Base-by-base conservation (phyloP, 148 eudicot species). In the Chenopodium berlandieri region DNA sequence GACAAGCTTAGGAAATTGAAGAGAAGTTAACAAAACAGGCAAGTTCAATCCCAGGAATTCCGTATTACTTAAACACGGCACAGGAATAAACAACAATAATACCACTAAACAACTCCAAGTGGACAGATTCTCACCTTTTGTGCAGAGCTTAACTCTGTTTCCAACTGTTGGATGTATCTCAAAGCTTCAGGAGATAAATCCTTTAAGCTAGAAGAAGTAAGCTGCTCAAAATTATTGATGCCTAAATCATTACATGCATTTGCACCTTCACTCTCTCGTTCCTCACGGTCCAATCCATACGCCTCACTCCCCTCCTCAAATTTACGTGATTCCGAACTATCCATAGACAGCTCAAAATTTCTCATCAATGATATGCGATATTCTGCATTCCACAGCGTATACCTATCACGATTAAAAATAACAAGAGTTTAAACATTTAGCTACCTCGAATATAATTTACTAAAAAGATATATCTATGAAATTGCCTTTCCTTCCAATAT, bases 321-420 rank as follows among this genome's bases (percentile, higher is more conserved):
- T 71, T 62, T 80, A 13, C 31, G 32, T 60, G 79, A 83, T 75
- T 77, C 82, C 7, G 79, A 79, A 79, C 81, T 70, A 79, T 86
- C 86, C 1, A 86, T 81, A 4, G 92, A 78, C 44, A 90, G 72
- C 74, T 89, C 90, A 76, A 92, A 94, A 34, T 92, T 94, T 85
- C 95, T 90, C 94, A 88, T 86, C 90, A 94, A 80, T 16, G 90
- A 90, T 75, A 94, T 88, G 79, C 97, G 85, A 66, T 92, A 94
- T 88, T 94, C 98, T 0, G 97, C 97, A 79, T 94, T 94, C 98
- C 98, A 94, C 70, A 92, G 75, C 10, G 98, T 94, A 82, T 94
- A 94, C 87, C 97, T 94, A 79, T 37, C 40, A 73, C 5, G 68
- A 47, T 73, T 48, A 22, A 32, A 77, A 37, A 40, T 0, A 4